Conservation (phyloP, 805 yeast species). For the Lipomyces yamanashiensis region DNA sequence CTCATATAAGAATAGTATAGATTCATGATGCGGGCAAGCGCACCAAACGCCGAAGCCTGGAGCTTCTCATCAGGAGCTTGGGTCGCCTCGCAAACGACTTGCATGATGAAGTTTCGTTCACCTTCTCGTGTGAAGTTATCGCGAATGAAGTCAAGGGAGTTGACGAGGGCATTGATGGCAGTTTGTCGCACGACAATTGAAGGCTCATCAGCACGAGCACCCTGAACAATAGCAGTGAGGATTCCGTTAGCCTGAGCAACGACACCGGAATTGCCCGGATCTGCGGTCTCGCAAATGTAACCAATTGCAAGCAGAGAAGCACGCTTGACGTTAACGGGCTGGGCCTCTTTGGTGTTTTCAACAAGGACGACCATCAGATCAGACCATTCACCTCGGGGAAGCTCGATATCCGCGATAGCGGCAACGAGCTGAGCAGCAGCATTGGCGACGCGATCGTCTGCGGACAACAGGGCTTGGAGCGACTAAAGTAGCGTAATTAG, state of each 20-base stretch:
- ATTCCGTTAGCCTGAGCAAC: slow-evolving; percentile 88
- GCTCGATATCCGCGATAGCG: slow-evolving; percentile 94
- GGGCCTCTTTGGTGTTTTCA: slow-evolving; percentile 79
- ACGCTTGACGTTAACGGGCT: slow-evolving; percentile 79
- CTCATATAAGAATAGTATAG: slow-evolving; percentile 88
- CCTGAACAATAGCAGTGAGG: slow-evolving; percentile 93
- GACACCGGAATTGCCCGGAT: slow-evolving; percentile 76
- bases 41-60: slow-evolving; percentile 95
- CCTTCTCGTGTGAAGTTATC: slow-evolving; percentile 89
- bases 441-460: slow-evolving; percentile 78
- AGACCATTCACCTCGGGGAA: slow-evolving; percentile 87
- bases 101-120: slow-evolving; percentile 97
- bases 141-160: slow-evolving; percentile 86
- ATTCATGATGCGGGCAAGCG: slow-evolving; percentile 88
- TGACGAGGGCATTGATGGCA: slow-evolving; percentile 88
- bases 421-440: slow-evolving; percentile 94
- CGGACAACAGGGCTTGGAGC: slow-evolving; percentile 63
- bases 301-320: slow-evolving; percentile 90
- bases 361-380: slow-evolving; percentile 83
- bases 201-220: slow-evolving; percentile 84
- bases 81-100: slow-evolving; percentile 98
- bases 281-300: slow-evolving; percentile 93
- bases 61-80: slow-evolving; percentile 80
- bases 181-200: slow-evolving; percentile 77
- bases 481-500: slow-evolving; percentile 45